Conservation (phyloP, 1,139 yeast genomes). For the Kazachstania sp. region DNA sequence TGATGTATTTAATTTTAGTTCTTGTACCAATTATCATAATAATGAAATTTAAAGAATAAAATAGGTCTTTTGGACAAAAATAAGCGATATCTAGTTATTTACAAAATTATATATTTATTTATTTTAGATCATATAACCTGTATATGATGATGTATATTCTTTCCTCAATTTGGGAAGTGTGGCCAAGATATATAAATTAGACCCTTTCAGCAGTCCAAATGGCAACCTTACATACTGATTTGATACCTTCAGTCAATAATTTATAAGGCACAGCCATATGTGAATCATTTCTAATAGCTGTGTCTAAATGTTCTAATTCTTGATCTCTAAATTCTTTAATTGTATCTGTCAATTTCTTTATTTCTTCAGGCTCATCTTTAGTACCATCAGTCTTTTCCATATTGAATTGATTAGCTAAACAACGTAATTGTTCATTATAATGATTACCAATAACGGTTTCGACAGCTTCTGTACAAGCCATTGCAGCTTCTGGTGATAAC, state of each 20-base stretch:
- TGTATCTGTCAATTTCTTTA: conserved; percentile 48
- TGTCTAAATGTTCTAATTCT: conserved; percentile 89
- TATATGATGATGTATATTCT: neutral
- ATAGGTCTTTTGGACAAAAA: no score
- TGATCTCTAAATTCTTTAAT: conserved; percentile 84
- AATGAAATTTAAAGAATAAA: no score
- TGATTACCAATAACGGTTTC: conserved; percentile 98
- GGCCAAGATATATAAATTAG: conserved; percentile 25
- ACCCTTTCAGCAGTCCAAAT: conserved; percentile 86
- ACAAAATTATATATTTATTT: neutral
- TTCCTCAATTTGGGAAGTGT: neutral
- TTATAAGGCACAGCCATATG: conserved; percentile 89
- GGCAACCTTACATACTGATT: conserved; percentile 75
- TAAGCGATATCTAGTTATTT: no score
- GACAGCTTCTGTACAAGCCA: conserved; percentile 99
- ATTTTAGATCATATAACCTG: neutral
- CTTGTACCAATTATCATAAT: no score
- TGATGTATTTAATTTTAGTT: no score
- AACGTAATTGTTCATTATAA: conserved; percentile 81
- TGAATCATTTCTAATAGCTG: conserved; percentile 87
- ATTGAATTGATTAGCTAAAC: conserved; percentile 53
- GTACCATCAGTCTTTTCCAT: conserved; percentile 39
- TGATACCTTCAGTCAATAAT: conserved; percentile 79
- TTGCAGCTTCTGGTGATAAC: conserved; percentile 89
- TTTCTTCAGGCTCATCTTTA: conserved; percentile 43